These are phyloP conservation scores for Aureobasidium sp. DNA, from an alignment of 2,329 filamentous ascomycete genomes.

Conservation along the genomic window DNA sequence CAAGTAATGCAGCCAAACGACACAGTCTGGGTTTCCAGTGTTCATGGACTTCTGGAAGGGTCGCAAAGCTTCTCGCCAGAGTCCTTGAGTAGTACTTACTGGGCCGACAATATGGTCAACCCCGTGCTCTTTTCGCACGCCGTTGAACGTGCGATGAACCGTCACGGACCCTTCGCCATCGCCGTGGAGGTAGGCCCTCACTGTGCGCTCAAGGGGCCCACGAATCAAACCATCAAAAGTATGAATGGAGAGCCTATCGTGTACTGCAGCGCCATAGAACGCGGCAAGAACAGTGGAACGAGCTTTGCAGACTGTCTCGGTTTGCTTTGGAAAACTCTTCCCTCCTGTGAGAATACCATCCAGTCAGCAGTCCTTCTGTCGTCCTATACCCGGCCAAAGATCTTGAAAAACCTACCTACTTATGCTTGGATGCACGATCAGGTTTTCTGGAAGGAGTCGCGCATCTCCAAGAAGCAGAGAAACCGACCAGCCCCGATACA, in stretches of 20 bases:
- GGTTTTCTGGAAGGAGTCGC: constrained; percentile 16
- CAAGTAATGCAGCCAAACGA: background rate
- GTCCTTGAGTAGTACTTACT: constrained; percentile 27
- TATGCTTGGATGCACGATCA: constrained; percentile 18
- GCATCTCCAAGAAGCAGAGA: background rate
- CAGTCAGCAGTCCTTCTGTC: background rate
- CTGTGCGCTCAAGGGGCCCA: constrained; percentile 33
- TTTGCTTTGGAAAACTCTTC: constrained; percentile 13
- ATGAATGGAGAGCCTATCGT: background rate
- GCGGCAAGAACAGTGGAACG: constrained; percentile 18
- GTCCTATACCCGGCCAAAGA: background rate
- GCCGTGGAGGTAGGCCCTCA: constrained; percentile 39
- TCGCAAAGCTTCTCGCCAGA: background rate
- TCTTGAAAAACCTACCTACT: constrained; percentile 15
- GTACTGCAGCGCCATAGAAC: constrained; percentile 15
- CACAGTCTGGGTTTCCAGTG: constrained; percentile 8
- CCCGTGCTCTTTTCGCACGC: constrained; percentile 37
- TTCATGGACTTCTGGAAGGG: background rate
- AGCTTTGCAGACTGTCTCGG: constrained; percentile 15
- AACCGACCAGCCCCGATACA: background rate
- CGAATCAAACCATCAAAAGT: constrained; percentile 25
- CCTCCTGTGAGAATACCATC: background rate
- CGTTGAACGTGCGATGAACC: constrained; percentile 21
- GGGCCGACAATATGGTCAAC: constrained; percentile 35
- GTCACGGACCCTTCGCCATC: constrained; percentile 23